Evolutionary conservation across 805 yeast genomes (phyloP).

Genomic region (Starmerella tilneyi): DNA sequence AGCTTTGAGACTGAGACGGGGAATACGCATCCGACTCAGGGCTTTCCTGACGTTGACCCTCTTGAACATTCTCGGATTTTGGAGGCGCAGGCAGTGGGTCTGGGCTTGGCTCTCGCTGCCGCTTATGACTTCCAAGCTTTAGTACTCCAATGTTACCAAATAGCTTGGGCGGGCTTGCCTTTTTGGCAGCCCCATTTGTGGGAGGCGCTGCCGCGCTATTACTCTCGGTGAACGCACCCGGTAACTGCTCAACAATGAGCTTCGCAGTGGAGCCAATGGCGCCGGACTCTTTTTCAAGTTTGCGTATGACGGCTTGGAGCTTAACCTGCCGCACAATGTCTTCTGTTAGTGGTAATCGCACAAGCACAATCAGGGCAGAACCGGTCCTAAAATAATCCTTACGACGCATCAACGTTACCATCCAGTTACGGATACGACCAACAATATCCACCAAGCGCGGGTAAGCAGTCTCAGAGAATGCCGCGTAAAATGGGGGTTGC

Average conservation of each 20-base stretch:
- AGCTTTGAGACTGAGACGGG: background rate
- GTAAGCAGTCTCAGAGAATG: background rate
- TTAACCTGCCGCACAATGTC: constrained; percentile 13
- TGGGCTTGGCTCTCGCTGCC: constrained; percentile 8
- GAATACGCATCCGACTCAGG: background rate
- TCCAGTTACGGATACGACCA: constrained; percentile 23
- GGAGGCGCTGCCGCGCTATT: background rate
- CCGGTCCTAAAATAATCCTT: constrained; percentile 4
- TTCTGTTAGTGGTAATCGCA: constrained; percentile 8
- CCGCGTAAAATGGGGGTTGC: constrained; percentile 1
- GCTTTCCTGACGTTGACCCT: background rate
- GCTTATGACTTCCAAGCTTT: constrained; percentile 16
- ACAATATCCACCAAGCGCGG: constrained; percentile 1
- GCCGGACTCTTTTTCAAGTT: constrained; percentile 1
- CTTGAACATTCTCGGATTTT: background rate
- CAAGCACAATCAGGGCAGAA: constrained; percentile 15
- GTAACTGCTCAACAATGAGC: background rate
- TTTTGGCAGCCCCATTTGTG: background rate
- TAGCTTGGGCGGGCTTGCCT: constrained; percentile 12
- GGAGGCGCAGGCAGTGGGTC: background rate
- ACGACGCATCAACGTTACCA: constrained; percentile 16
- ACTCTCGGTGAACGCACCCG: background rate
- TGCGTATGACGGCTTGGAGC: constrained; percentile 1
- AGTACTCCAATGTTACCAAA: constrained; percentile 14
- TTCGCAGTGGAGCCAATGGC: background rate